Evolutionary conservation across 495 filamentous ascomycete genomes (phyloP).

Genomic region (Astrothelium subdiscretum): DNA sequence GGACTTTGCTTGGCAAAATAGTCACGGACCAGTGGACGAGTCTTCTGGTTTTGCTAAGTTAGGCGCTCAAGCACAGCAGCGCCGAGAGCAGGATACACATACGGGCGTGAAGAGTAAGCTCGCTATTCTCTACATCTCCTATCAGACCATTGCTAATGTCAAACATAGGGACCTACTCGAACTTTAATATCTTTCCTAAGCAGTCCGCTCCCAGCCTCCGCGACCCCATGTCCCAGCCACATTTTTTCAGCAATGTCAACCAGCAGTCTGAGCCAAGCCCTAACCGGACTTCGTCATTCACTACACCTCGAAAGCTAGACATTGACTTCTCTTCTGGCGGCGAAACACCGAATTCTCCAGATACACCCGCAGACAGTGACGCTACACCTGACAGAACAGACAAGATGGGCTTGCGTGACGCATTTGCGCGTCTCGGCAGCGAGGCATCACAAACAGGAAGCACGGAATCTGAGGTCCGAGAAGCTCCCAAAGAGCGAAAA

Average conservation of each 20-base stretch:
- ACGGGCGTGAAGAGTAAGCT: constrained; percentile 9
- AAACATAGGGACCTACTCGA: constrained; percentile 36
- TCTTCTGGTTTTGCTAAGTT: constrained; percentile 47
- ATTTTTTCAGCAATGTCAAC: constrained; percentile 26
- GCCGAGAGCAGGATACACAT: constrained; percentile 2
- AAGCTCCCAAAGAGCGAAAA: constrained; percentile 19
- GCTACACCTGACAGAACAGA: constrained; percentile 47
- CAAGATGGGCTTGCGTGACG: constrained; percentile 19
- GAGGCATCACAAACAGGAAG: constrained; percentile 20
- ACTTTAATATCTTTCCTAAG: constrained; percentile 43
- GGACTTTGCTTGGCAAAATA: constrained; percentile 55
- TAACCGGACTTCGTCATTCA: constrained; percentile 58
- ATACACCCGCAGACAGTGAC: constrained; percentile 53
- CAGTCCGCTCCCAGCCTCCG: constrained; percentile 33
- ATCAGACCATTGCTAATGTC: background rate
- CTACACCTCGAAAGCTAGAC: constrained; percentile 65
- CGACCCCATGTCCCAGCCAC: constrained; percentile 36
- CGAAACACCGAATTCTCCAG: constrained; percentile 67
- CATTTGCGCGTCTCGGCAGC: constrained; percentile 12
- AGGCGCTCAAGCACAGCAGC: constrained; percentile 33
- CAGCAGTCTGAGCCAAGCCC: constrained; percentile 25
- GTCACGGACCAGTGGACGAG: constrained; percentile 40
- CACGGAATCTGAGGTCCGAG: background rate
- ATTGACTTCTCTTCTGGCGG: constrained; percentile 61
- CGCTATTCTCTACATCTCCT: background rate